phyloP scores from a whole-genome alignment of 78 protist species.

The Parvularia atlantis region DNA sequence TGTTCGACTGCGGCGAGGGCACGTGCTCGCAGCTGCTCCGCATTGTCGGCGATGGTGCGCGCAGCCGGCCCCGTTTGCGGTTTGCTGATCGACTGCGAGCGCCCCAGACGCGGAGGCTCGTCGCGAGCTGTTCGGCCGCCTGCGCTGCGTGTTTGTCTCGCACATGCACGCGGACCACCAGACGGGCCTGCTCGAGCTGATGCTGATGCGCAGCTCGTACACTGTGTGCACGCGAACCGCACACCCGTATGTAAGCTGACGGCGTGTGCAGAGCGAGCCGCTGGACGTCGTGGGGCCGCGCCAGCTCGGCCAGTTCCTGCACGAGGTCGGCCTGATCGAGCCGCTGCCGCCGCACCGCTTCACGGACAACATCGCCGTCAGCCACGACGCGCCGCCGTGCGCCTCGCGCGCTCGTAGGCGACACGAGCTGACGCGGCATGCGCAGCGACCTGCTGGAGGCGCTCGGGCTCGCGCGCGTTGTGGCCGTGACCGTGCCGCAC shows the following conservation, averaged over 20 bases:
- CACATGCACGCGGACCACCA: conserved; percentile 98
- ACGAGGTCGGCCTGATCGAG: not conserved
- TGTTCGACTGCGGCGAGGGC: conserved; percentile 92
- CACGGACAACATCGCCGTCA: not conserved
- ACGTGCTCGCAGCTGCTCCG: conserved; percentile 72
- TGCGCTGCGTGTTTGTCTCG: conserved; percentile 72
- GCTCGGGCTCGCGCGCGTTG: not conserved
- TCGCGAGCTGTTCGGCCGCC: no score
- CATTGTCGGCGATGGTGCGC: conserved; percentile 35
- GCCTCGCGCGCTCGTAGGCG: no score
- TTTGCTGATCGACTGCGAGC: not conserved
- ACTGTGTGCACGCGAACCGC: not conserved
- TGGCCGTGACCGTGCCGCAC: not conserved
- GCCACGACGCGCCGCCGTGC: no score
- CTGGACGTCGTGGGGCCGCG: not conserved
- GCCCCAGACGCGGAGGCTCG: conserved; percentile 1
- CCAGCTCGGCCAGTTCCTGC: not conserved
- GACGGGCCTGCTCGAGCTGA: conserved; percentile 60
- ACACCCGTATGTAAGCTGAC: not conserved
- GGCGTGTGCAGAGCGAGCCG: not conserved
- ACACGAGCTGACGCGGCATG: no score
- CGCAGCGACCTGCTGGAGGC: not conserved
- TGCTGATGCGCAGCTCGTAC: not conserved
- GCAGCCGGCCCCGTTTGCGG: not conserved
- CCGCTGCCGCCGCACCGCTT: not conserved